These are phyloP conservation scores for Fragosphaeria purpurea DNA, from an alignment of 2,329 filamentous ascomycete genomes.

Conservation along the genomic window DNA sequence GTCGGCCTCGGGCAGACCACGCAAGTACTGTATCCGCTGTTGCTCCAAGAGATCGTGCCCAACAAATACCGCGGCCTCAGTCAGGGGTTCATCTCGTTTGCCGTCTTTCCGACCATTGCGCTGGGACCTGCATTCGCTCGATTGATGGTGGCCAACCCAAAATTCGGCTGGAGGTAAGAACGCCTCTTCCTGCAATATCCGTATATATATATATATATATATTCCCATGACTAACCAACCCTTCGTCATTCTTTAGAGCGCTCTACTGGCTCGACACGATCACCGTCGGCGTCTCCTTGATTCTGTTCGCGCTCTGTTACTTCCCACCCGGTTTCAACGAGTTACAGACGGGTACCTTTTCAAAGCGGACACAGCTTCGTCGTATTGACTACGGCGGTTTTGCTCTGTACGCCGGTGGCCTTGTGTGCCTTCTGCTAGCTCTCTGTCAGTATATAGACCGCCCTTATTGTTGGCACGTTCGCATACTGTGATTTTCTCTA, in stretches of 20 bases:
- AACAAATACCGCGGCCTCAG: slow-evolving; percentile 6
- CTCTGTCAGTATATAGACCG: neutral
- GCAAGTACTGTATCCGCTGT: slow-evolving; percentile 1
- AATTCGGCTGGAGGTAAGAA: slow-evolving; percentile 1
- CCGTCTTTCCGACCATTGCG: slow-evolving; percentile 11
- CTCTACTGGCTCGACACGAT: slow-evolving; percentile 4
- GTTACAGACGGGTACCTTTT: neutral
- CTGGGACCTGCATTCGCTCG: slow-evolving; percentile 7
- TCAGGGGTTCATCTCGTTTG: slow-evolving; percentile 12
- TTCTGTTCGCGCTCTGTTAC: slow-evolving; percentile 4
- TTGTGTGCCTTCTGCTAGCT: slow-evolving; percentile 1
- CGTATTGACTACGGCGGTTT: slow-evolving; percentile 4
- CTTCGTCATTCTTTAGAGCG: neutral
- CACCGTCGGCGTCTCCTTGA: neutral
- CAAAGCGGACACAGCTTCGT: neutral
- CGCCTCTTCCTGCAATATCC: neutral
- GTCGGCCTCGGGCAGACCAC: slow-evolving; percentile 3
- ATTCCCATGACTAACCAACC: too few relatives aligned
- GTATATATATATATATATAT: too few relatives aligned
- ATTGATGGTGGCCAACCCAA: slow-evolving; percentile 8
- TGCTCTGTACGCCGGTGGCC: neutral
- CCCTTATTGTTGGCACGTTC: too few relatives aligned
- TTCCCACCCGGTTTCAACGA: slow-evolving; percentile 3
- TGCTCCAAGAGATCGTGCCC: slow-evolving; percentile 5
- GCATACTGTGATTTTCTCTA: too few relatives aligned